A percentile compares a stretch with the other conserved stretches of the same genome.
These are phyloP conservation scores for Penicillium sp. DNA, from an alignment of 2,329 filamentous ascomycete species.

Conservation along the genomic window DNA sequence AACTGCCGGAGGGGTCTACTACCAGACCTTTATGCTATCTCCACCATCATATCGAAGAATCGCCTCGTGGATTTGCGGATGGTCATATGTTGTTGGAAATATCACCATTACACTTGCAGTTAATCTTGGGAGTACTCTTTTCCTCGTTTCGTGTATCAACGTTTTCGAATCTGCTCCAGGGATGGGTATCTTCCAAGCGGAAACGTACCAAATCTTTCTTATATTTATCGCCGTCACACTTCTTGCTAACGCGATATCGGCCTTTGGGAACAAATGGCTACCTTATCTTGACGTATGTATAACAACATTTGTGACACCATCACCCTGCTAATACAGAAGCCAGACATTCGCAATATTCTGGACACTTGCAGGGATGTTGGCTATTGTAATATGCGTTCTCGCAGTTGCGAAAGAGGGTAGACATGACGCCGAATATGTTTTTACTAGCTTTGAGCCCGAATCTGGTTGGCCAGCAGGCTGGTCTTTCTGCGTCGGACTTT, in stretches of 20 bases:
- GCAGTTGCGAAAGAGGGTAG: too few species aligned
- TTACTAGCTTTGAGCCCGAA: conserved; percentile 53
- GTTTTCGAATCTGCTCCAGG: conserved; percentile 51
- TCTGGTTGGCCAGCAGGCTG: conserved; percentile 69
- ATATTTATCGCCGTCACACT: conserved; percentile 69
- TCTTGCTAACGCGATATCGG: conserved; percentile 52
- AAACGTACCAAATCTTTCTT: conserved; percentile 61
- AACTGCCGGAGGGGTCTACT: conserved; percentile 67
- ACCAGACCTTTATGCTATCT: conserved; percentile 65
- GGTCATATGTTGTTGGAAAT: conserved; percentile 73
- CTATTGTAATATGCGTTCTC: too few species aligned
- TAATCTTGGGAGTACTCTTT: conserved; percentile 64
- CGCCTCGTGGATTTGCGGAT: conserved; percentile 66
- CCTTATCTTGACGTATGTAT: too few species aligned
- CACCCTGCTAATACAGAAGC: too few species aligned
- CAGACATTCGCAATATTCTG: too few species aligned
- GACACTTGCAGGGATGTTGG: too few species aligned
- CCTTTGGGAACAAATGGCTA: conserved; percentile 28
- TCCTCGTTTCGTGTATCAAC: conserved; percentile 55
- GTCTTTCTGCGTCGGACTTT: conserved; percentile 68
- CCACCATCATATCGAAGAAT: conserved; percentile 64
- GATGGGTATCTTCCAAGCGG: conserved; percentile 47
- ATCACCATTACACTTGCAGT: conserved; percentile 72
- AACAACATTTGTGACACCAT: too few species aligned
- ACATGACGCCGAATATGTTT: conserved; percentile 51